Base-by-base conservation (phyloP, 305 asterid species). In the Fraxinus platypoda region DNA sequence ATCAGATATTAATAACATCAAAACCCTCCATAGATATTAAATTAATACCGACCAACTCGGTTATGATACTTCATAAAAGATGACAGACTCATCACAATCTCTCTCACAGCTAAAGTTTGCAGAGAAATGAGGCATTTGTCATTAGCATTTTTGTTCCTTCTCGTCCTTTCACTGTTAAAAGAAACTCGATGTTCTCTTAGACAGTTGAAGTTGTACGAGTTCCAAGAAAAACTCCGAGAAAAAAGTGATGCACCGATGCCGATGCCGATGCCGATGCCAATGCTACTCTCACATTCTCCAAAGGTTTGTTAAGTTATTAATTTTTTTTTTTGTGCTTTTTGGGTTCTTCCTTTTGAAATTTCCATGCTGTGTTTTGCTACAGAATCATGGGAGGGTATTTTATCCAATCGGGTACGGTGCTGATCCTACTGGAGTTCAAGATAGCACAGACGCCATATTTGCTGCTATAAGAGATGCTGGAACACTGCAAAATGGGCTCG, bases 321-420 rank as follows among this genome's bases (percentile, higher is more conserved):
- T 59, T 9, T 8, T 25, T 37, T 0, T 3, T 8, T 3, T 26
- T 23, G 12, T 23, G 4, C 3, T 26, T 21, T 35, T 75, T 8
- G 0, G 11, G 59, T 34, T n/a, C 7, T 2, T 23, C 12, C 8
- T 1, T 30, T 59, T 23, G 12, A 25, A 12, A 59, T n/a, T 49
- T 64, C 37, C 35, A 35, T 66, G 13, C 3, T 1, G 1, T 54
- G 4, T 1, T 23, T 4, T 6, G 8, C 9, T 0, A 37, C 88
- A 92, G 95, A 85, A 84, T 72, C 87, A 74, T 49, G 96, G 91
- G 76, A 84, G 92, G 85, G 90, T 91, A 73, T 81, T 90, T 49
- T 91, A 87, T 71, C 94, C 93, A 1, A 87, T 87, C 43, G 92
- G 88, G 5, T 91, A 92, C 78, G 94, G 97, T 1, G 97, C 92